A percentile compares a stretch with the other conserved stretches of the same genome.
Conservation (phyloP, 2,329 filamentous ascomycete species). For the Exutisphaerella laricina region DNA sequence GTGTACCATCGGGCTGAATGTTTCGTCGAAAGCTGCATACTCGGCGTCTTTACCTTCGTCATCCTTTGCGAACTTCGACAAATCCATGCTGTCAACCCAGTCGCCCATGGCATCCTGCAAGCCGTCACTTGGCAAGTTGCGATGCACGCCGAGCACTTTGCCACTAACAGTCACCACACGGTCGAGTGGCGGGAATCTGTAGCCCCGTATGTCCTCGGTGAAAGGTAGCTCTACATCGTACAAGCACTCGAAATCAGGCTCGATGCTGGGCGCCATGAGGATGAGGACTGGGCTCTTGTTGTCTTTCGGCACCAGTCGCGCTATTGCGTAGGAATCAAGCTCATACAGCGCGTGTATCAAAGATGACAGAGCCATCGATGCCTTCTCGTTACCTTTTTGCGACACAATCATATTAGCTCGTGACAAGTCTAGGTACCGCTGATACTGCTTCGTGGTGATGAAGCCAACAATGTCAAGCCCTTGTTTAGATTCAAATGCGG, state of each 20-base stretch:
- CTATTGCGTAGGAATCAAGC: constrained; percentile 77
- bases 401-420: constrained; percentile 72
- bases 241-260: constrained; percentile 74
- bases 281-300: constrained; percentile 71
- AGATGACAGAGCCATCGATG: constrained; percentile 78
- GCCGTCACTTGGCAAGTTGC: constrained; percentile 70
- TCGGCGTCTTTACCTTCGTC: constrained; percentile 65
- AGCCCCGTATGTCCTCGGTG: constrained; percentile 83
- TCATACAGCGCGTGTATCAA: constrained; percentile 84
- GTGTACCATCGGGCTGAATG: constrained; percentile 80
- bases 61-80: constrained; percentile 64
- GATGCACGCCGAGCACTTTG: constrained; percentile 71
- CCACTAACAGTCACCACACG: constrained; percentile 83
- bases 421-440: constrained; percentile 80
- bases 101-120: constrained; percentile 77
- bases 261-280: constrained; percentile 73
- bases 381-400: constrained; percentile 71
- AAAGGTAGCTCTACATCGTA: constrained; percentile 90
- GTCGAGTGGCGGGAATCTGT: constrained; percentile 86
- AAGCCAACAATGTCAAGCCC: constrained; percentile 83
- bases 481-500: constrained; percentile 72
- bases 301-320: constrained; percentile 78
- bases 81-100: constrained; percentile 90
- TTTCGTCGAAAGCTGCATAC: constrained; percentile 72
- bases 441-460: constrained; percentile 61